Conservation (phyloP, 768 basidiomycete species). For the Boletus sp. region DNA sequence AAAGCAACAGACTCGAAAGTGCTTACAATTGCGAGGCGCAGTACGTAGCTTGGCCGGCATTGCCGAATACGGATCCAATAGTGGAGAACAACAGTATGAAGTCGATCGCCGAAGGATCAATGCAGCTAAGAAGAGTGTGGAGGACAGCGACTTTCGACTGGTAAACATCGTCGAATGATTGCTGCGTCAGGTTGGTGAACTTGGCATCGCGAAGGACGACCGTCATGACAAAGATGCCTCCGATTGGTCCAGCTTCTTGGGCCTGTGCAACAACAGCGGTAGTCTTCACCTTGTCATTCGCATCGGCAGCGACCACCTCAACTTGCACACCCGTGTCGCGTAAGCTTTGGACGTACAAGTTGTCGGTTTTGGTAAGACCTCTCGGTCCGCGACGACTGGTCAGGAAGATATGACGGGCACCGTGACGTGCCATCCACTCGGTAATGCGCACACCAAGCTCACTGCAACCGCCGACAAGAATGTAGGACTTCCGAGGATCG, state of each 20-base stretch:
- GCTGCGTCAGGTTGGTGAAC: conserved; percentile 34
- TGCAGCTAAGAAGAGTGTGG: conserved; percentile 14
- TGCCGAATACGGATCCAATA: conserved; percentile 34
- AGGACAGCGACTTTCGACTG: conserved; percentile 23
- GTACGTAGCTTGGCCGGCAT: conserved; percentile 25
- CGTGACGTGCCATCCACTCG: conserved; percentile 34
- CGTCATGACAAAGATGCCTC: conserved; percentile 35
- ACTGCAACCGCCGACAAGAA: conserved; percentile 22
- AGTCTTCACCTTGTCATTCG: conserved; percentile 23
- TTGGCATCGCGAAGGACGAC: conserved; percentile 34
- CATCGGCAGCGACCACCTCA: conserved; percentile 29
- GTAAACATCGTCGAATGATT: conserved; percentile 29
- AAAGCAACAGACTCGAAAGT: neutral
- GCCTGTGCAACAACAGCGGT: conserved; percentile 23
- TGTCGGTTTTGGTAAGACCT: conserved; percentile 21
- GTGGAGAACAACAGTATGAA: conserved; percentile 36
- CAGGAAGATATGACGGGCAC: conserved; percentile 33
- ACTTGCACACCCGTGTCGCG: conserved; percentile 24
- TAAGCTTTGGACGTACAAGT: conserved; percentile 29
- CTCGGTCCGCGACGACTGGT: conserved; percentile 26
- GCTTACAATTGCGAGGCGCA: conserved; percentile 23
- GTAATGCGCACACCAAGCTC: conserved; percentile 29
- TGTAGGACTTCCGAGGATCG: conserved; percentile 27
- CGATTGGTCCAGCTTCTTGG: conserved; percentile 25
- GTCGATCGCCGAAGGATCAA: conserved; percentile 23